Evolutionary conservation across 176 grass and related monocot genomes (phyloP).

Genomic region (Calamus simplicifolius): DNA sequence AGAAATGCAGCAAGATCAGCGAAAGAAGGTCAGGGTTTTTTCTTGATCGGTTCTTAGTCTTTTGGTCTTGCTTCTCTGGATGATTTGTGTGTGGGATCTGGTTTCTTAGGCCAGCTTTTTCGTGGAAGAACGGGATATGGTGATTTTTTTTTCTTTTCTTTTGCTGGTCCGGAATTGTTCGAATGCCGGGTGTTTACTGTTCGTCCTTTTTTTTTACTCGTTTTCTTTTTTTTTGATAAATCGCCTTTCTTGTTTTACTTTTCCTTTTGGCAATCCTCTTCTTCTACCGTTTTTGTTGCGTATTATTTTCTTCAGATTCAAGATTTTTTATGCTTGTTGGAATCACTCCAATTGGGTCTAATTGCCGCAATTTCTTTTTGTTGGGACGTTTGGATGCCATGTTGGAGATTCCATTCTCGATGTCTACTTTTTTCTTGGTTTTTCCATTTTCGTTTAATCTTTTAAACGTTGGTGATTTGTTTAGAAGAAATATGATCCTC

Average conservation of each 20-base stretch:
- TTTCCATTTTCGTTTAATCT: slow-evolving; percentile 6
- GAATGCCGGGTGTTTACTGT: no score
- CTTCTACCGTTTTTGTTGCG: neutral
- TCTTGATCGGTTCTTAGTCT: slow-evolving; percentile 6
- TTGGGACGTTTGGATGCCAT: slow-evolving; percentile 16
- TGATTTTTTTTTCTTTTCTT: neutral
- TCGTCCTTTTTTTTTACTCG: no score
- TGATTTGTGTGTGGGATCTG: neutral
- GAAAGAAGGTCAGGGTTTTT: slow-evolving; percentile 31
- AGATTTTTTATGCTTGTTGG: no score
- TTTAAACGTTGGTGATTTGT: slow-evolving; percentile 8
- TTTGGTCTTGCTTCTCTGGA: neutral
- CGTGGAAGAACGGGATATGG: neutral
- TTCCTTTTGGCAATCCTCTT: no score
- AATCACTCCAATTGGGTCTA: neutral
- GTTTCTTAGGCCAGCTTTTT: slow-evolving; percentile 4
- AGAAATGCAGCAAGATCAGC: slow-evolving; percentile 42
- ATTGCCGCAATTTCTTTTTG: slow-evolving; percentile 11
- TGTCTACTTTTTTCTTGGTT: neutral
- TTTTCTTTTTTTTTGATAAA: no score
- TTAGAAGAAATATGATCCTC: slow-evolving; percentile 4
- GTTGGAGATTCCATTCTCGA: neutral
- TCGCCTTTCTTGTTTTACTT: no score
- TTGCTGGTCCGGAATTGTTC: no score
- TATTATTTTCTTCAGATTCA: slow-evolving; percentile 7